Conservation (phyloP, 352 stramenopile genomes). For the Discostella stelligera region DNA sequence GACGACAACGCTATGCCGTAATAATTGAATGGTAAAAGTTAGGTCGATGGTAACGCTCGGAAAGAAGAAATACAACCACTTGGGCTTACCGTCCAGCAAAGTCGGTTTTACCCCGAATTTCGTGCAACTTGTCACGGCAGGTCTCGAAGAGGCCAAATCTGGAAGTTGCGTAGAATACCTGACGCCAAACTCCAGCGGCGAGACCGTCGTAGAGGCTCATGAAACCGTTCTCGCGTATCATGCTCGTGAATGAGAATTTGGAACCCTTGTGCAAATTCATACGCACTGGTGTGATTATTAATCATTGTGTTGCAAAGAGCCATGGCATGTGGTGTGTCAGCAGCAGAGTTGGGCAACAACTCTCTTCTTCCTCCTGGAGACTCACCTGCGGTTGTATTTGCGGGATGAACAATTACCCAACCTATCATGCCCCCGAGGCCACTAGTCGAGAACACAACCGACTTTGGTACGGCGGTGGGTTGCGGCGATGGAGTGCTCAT, state of each 20-base stretch:
- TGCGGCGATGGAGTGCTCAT: constrained; percentile 9
- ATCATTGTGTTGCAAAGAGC: background rate
- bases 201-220: constrained; percentile 81
- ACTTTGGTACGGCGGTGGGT: constrained; percentile 34
- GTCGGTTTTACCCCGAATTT: constrained; percentile 80
- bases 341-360: background rate
- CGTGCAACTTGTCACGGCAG: constrained; percentile 78
- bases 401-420: constrained; percentile 81
- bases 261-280: constrained; percentile 73
- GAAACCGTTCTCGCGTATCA: constrained; percentile 67
- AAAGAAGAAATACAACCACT: constrained; percentile 7
- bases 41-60: too few relatives aligned
- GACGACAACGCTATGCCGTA: constrained; percentile 58
- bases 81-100: constrained; percentile 72
- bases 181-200: constrained; percentile 69
- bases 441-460: constrained; percentile 76
- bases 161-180: constrained; percentile 83
- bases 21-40: background rate
- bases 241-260: constrained; percentile 61
- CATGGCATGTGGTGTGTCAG: background rate
- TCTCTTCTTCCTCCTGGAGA: background rate
- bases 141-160: constrained; percentile 84
- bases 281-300: constrained; percentile 41
- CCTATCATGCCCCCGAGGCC: constrained; percentile 78
- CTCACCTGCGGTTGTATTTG: constrained; percentile 72